Evolutionary conservation across 106 monocot species (phyloP), one percentile per base, ranked within the genome.

Genomic region (Dactylorhiza incarnata): DNA sequence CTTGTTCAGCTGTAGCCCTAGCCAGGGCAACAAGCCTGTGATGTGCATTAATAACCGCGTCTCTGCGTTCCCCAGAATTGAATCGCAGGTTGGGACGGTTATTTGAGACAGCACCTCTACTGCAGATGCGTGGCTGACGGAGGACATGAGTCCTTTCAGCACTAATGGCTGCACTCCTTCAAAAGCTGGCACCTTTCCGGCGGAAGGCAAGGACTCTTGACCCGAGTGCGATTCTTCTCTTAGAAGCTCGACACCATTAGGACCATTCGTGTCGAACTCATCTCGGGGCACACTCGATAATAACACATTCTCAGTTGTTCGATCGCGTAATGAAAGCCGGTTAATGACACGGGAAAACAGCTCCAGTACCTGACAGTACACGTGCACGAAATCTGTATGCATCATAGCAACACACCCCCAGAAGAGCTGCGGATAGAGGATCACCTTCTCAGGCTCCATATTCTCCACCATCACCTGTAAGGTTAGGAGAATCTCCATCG

Each of bases 351-450:
- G 75, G 8, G 82, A 79, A 68, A 99, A 94, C 20, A 99, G 85
- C 72, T 94, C 89, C 48, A 99, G 94, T 24, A 94, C 94, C 75
- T 94, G 99, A 52, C 91, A 89, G 74, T 99, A 99, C 5, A 99
- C 76, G 59, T 99, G 94, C 46, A 99, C 94, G 72, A 94, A 99
- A 59, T 99, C 99, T 48, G 94, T 91, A 77, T 99, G 99, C 94
- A 99, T 88, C 87, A 99, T 84, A 17, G 94, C 99, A 53, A 99
- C 89, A 58, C 99, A 99, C 7, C 89, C 99, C 99, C 99, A 94
- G 63, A 99, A 99, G 9, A 99, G 94, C 82, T 99, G 99, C 46
- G 99, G 99, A 55, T 99, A 99, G 37, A 99, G 86, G 72, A 99
- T 99, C 66, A 94, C 91, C 81, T 99, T 99, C 82, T 88, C 89